Base-by-base conservation (phyloP, 2,329 filamentous ascomycete species). In the Apiospora malaysiana region DNA sequence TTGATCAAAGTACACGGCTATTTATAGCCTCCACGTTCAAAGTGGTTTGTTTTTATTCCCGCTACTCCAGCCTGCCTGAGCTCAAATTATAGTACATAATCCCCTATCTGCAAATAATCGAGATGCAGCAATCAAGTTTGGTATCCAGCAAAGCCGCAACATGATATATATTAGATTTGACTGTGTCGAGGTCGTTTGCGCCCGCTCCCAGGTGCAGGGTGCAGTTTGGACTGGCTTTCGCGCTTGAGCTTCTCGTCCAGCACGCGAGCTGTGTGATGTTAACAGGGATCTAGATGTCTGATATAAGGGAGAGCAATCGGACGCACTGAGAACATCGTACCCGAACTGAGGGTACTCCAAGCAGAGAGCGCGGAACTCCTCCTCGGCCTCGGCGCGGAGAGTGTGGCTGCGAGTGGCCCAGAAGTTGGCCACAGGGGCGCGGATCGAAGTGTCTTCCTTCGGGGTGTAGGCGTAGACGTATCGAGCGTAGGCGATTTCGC, bases 261-360 rank as follows among this genome's bases (percentile, higher is more conserved):
- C 25, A 91, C 88, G 72, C 89, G 89, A 21, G 89, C 88, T 91
- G 76, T 63, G 37, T 23, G 49, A 66, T n/a, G 56, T 68, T 46
- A 72, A 73, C 78, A 46, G 23, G 10, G 8, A 21, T n/a, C 78
- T 73, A 77, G 32, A 4, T 32, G 32, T 32, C 6, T 69, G 47
- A 69, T n/a, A 66, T 18, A 47, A 42, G 63, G 69, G 40, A 68
- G 32, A 23, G 56, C 27, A 37, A 5, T 16, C 9, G 32, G 70
- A 84, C 87, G 75, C 85, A 94, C 90, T 94, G 72, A 98, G 89
- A 70, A 98, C 93, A 81, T 98, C 95, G 84, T 95, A 98, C 78
- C 93, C 93, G 79, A 98, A 98, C 79, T 97, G 92, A 23, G 95
- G 95, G 79, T 91, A 94, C 83, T 97, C 93, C 80, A 97, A 84